A percentile compares a stretch with the other conserved stretches of the same genome.
phyloP scores from a whole-genome alignment of 2,329 filamentous ascomycete genomes.

The Aspergillus sp. region DNA sequence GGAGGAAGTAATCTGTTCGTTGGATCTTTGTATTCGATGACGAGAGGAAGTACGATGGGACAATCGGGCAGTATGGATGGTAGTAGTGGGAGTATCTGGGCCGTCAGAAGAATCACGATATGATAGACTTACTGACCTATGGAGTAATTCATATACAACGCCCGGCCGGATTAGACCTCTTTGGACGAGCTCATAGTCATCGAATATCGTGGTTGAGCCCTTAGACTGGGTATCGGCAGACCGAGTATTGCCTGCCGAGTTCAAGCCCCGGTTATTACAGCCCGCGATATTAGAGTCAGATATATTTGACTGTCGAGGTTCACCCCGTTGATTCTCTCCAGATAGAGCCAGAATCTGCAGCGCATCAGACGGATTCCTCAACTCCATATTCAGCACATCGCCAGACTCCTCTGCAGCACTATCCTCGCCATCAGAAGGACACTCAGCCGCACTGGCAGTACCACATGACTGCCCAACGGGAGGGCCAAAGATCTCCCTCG shows the following conservation, averaged over 20 bases:
- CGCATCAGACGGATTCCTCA: background rate
- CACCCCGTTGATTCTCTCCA: background rate
- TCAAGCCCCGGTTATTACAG: too few species aligned
- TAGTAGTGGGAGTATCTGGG: background rate
- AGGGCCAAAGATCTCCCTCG: background rate
- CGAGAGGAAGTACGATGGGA: background rate
- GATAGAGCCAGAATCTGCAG: background rate
- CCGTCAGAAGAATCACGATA: background rate
- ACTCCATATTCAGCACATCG: background rate
- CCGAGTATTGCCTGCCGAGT: too few species aligned
- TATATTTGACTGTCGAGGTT: background rate
- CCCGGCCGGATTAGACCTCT: background rate
- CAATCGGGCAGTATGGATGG: background rate
- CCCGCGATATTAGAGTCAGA: too few species aligned
- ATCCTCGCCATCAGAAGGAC: background rate
- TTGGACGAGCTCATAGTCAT: background rate
- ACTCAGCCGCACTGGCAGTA: background rate
- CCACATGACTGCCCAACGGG: background rate
- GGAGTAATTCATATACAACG: background rate
- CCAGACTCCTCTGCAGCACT: background rate
- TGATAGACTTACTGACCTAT: background rate
- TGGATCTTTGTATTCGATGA: background rate
- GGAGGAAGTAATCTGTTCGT: background rate
- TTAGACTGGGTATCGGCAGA: background rate
- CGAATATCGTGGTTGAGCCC: background rate